Percentiles rank a stretch among this genome's conserved stretches.
phyloP scores from a whole-genome alignment of 805 yeast species.

The Pichia thaimueangensis region DNA sequence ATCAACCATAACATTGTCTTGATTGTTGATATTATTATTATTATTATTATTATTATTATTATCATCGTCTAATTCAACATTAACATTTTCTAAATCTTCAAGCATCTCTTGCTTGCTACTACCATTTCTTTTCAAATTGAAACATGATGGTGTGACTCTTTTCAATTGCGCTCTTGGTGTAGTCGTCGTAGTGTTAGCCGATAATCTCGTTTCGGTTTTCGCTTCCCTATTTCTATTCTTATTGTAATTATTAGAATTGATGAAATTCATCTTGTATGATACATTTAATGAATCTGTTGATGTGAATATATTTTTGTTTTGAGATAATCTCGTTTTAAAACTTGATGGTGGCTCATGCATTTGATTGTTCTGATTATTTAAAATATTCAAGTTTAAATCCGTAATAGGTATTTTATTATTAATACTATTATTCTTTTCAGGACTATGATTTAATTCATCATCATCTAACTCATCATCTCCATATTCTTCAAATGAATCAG shows the following conservation, averaged over 20 bases:
- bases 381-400: neutral
- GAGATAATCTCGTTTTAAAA: constrained; percentile 4
- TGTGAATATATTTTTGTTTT: constrained; percentile 3
- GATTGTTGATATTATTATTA: neutral
- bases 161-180: constrained; percentile 6
- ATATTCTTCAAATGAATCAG: constrained; percentile 19
- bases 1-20: neutral
- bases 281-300: constrained; percentile 24
- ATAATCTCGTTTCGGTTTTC: neutral
- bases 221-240: neutral
- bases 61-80: too few species aligned
- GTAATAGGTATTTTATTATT: neutral
- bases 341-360: too few species aligned
- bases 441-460: constrained; percentile 5
- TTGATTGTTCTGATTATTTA: neutral
- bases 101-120: neutral
- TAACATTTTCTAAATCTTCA: too few species aligned
- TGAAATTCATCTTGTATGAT: constrained; percentile 25
- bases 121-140: constrained; percentile 18
- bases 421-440: neutral
- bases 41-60: too few species aligned
- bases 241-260: neutral
- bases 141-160: constrained; percentile 11
- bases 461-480: constrained; percentile 17
- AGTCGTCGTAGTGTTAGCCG: too few species aligned